These are phyloP conservation scores for Tanacetum coccineum DNA, from an alignment of 129 eudicot species.

Conservation along the genomic window DNA sequence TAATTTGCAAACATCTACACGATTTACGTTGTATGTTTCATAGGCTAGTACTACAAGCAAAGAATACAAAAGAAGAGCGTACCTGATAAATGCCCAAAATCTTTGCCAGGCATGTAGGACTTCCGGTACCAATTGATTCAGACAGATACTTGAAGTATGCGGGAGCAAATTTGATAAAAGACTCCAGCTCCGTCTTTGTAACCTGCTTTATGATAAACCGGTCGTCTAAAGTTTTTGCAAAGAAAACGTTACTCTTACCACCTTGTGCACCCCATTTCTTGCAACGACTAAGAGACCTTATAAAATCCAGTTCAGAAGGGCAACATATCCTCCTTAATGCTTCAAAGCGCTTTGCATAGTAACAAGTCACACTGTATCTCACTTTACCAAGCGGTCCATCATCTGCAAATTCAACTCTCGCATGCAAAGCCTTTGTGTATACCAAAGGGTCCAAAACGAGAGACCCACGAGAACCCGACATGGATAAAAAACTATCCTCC, in stretches of 20 bases:
- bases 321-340: conserved; percentile 90
- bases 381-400: conserved; percentile 77
- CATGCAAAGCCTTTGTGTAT: conserved; percentile 73
- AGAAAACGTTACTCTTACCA: conserved; percentile 97
- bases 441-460: conserved; percentile 53
- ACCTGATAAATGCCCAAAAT: conserved; percentile 99
- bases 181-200: conserved; percentile 96
- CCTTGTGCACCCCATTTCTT: conserved; percentile 99
- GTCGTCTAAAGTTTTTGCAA: conserved; percentile 93
- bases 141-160: conserved; percentile 85
- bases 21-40: no score
- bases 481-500: conserved; percentile 60
- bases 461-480: conserved; percentile 62
- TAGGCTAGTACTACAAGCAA: no score
- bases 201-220: conserved; percentile 97
- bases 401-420: conserved; percentile 63
- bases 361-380: conserved; percentile 78
- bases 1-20: no score
- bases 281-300: conserved; percentile 87
- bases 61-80: conserved; percentile 10
- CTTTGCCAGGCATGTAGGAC: conserved; percentile 97
- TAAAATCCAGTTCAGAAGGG: conserved; percentile 75
- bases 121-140: conserved; percentile 74
- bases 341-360: conserved; percentile 81
- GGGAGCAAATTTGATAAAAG: conserved; percentile 88